Evolutionary conservation across 2,329 filamentous ascomycete species (phyloP).

Genomic region (Penicillium janthinellum): DNA sequence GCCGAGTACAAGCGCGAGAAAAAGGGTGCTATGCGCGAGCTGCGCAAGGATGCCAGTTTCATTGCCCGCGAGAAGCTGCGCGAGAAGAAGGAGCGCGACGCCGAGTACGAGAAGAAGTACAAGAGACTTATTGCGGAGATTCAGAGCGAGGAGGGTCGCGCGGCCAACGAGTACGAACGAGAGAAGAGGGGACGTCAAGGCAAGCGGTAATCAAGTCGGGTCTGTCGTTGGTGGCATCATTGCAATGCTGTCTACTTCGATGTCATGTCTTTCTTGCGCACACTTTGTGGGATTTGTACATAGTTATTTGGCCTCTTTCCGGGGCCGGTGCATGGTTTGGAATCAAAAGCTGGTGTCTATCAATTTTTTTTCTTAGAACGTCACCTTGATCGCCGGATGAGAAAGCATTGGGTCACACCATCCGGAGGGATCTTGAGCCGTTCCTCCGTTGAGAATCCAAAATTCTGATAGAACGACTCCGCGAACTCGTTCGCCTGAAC

Average conservation of each 20-base stretch:
- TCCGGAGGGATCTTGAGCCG: neutral
- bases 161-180: slow-evolving; percentile 84
- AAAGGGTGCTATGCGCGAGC: slow-evolving; percentile 91
- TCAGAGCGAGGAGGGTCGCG: slow-evolving; percentile 86
- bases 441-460: neutral
- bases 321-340: slow-evolving; percentile 25
- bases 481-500: slow-evolving; percentile 1
- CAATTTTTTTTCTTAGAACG: neutral
- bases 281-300: slow-evolving; percentile 20
- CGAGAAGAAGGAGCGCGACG: slow-evolving; percentile 91
- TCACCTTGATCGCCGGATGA: neutral
- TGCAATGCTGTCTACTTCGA: neutral
- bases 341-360: slow-evolving; percentile 23
- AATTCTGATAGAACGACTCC: neutral
- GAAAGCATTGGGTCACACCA: neutral
- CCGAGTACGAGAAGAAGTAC: slow-evolving; percentile 95
- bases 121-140: slow-evolving; percentile 90
- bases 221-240: slow-evolving; percentile 7
- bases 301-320: slow-evolving; percentile 14
- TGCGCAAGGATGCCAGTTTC: slow-evolving; percentile 94
- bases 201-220: slow-evolving; percentile 47
- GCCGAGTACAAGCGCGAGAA: slow-evolving; percentile 92
- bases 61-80: slow-evolving; percentile 85
- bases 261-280: slow-evolving; percentile 13
- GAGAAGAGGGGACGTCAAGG: slow-evolving; percentile 77